phyloP scores from a whole-genome alignment of 1,284 basidiomycete genomes.

The Wallemia hederae region DNA sequence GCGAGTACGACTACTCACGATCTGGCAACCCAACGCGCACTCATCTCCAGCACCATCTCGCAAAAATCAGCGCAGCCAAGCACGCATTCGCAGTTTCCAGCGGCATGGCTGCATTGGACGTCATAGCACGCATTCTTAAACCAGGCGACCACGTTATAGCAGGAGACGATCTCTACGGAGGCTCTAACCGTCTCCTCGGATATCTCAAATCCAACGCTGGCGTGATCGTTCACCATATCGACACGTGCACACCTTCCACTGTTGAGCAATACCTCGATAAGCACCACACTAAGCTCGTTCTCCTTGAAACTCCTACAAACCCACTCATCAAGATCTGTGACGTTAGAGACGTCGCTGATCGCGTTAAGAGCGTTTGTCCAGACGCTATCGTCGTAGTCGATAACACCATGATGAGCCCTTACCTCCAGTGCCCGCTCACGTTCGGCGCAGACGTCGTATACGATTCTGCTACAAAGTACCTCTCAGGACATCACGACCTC shows the following conservation, averaged over 20 bases:
- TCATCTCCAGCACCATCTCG: constrained; percentile 80
- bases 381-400: constrained; percentile 72
- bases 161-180: constrained; percentile 91
- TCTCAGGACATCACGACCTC: constrained; percentile 92
- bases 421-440: constrained; percentile 80
- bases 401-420: constrained; percentile 99
- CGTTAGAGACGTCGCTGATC: constrained; percentile 43
- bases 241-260: constrained; percentile 47
- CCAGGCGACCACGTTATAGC: constrained; percentile 85
- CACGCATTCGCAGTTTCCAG: constrained; percentile 77
- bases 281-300: constrained; percentile 61
- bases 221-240: constrained; percentile 72
- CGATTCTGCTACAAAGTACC: constrained; percentile 92
- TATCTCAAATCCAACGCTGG: constrained; percentile 68
- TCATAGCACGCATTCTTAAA: constrained; percentile 76
- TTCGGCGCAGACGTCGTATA: constrained; percentile 92
- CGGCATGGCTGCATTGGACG: constrained; percentile 92
- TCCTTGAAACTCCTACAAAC: constrained; percentile 92
- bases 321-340: constrained; percentile 89
- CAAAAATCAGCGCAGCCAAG: constrained; percentile 65
- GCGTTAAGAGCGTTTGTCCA: constrained; percentile 52
- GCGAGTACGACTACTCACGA: constrained; percentile 75
- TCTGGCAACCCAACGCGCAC: constrained; percentile 90
- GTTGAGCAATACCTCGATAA: constrained; percentile 34
- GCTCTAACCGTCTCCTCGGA: constrained; percentile 80